Evolutionary conservation across 148 eudicot genomes (phyloP), one percentile per base, ranked within the genome.

Genomic region (Pharnaceum exiguum): DNA sequence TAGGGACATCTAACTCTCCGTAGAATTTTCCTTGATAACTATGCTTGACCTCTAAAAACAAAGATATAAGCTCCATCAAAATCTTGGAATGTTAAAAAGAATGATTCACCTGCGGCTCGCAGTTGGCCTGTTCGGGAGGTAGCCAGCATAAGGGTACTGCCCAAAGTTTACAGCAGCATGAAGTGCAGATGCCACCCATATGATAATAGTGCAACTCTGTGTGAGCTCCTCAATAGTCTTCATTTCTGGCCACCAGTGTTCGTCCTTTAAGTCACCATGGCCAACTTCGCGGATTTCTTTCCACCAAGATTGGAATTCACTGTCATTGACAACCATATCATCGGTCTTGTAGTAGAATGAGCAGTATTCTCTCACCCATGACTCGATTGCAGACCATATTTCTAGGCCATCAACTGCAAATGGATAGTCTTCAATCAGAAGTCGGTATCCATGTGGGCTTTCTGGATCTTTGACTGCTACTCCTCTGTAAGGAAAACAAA

Each of bases 121-220:
- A n/a, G n/a, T n/a, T n/a, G n/a, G n/a, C 8, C 93, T 71, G 68
- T 85, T 82, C 1, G 86, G 93, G 21, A 63, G 71, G 65, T 75
- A 85, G 10, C 96, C 96, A 24, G 77, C 96, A 15, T 82, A 88
- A 43, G 96, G 75, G 70, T 74, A 88, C 33, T 88, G 93, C 27
- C 96, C 96, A 17, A 79, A 88, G 43, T 88, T 88, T 5, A 88
- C 69, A 2, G 96, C 91, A 16, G 96, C 96, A 36, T 88, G 96
- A 9, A 88, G 84, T 27, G 96, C 96, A 35, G 96, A 88, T 13
- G 96, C 84, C 2, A 76, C 38, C 93, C 93, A 88, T 66, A 85
- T 85, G 46, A 85, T 73, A 15, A 63, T 88, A 12, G 86, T 78
- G 68, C 91, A 85, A 0, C 79, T 57, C 21, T 78, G 50, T 22